These are phyloP conservation scores for Colletotrichum liriopes DNA, from an alignment of 2,329 filamentous ascomycete species.

Conservation along the genomic window DNA sequence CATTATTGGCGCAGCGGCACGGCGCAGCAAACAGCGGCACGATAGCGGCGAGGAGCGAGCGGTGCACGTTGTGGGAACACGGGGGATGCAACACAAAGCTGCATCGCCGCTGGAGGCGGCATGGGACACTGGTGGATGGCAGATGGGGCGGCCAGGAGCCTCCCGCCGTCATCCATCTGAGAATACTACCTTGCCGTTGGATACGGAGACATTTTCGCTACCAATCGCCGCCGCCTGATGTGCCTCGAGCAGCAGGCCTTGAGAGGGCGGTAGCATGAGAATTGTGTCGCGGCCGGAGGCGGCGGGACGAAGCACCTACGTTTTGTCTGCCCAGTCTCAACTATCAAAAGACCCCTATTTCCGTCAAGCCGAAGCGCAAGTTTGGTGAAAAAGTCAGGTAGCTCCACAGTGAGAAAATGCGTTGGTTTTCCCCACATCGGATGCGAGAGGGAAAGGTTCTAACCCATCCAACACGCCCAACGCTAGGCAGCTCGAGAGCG, in stretches of 20 bases:
- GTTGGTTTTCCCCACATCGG: slow-evolving; percentile 40
- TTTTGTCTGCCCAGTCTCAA: slow-evolving; percentile 6
- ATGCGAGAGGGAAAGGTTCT: slow-evolving; percentile 37
- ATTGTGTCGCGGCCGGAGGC: background rate
- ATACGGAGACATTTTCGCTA: slow-evolving; percentile 25
- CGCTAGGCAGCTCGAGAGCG: slow-evolving; percentile 29
- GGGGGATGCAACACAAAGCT: slow-evolving; percentile 34
- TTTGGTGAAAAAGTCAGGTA: slow-evolving; percentile 1
- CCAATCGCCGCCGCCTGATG: slow-evolving; percentile 23
- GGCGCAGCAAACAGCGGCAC: slow-evolving; percentile 17
- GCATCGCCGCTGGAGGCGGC: slow-evolving; percentile 22
- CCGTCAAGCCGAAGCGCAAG: slow-evolving; percentile 1
- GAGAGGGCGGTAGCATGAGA: slow-evolving; percentile 2
- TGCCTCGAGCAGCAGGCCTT: background rate
- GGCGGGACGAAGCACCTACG: background rate
- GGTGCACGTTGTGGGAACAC: slow-evolving; percentile 24
- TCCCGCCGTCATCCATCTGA: slow-evolving; percentile 38
- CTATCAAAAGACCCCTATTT: slow-evolving; percentile 23
- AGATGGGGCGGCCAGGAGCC: slow-evolving; percentile 38
- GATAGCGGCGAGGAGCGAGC: slow-evolving; percentile 9
- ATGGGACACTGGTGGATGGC: slow-evolving; percentile 9
- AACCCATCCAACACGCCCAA: slow-evolving; percentile 3
- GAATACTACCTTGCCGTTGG: slow-evolving; percentile 34
- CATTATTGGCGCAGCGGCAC: background rate
- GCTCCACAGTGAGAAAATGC: slow-evolving; percentile 39